Percentiles rank a stretch among this genome's conserved stretches.
These are phyloP conservation scores for Silene uniflora DNA, from an alignment of 148 eudicot species.

Conservation along the genomic window DNA sequence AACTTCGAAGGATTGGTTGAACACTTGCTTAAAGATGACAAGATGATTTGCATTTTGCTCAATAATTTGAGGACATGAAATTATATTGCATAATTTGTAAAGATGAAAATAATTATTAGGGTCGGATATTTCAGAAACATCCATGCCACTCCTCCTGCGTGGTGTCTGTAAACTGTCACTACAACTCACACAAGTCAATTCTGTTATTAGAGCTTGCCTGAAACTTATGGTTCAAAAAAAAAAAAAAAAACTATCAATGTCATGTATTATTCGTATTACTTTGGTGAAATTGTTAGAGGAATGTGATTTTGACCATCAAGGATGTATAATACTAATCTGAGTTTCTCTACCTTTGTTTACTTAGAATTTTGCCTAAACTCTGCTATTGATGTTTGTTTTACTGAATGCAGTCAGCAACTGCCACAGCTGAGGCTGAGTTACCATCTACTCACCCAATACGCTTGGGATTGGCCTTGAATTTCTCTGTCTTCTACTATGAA, in stretches of 20 bases:
- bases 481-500: constrained; percentile 39
- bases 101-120: too few species aligned
- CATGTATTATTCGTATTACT: background rate
- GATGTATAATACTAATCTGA: background rate
- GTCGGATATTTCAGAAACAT: background rate
- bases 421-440: constrained; percentile 28
- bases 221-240: background rate
- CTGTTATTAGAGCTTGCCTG: background rate
- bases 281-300: background rate
- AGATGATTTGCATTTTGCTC: background rate
- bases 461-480: constrained; percentile 39
- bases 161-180: background rate
- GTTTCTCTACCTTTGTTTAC: background rate
- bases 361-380: background rate
- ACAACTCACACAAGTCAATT: too few species aligned
- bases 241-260: background rate
- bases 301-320: background rate
- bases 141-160: background rate
- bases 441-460: constrained; percentile 36
- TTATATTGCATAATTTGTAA: too few species aligned
- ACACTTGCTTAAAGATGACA: too few species aligned
- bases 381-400: background rate
- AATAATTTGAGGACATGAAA: background rate
- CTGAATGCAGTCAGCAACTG: constrained; percentile 28
- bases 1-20: background rate